Conservation (phyloP, 2,329 filamentous ascomycete species). For the Magnaporthiopsis rhizophila region DNA sequence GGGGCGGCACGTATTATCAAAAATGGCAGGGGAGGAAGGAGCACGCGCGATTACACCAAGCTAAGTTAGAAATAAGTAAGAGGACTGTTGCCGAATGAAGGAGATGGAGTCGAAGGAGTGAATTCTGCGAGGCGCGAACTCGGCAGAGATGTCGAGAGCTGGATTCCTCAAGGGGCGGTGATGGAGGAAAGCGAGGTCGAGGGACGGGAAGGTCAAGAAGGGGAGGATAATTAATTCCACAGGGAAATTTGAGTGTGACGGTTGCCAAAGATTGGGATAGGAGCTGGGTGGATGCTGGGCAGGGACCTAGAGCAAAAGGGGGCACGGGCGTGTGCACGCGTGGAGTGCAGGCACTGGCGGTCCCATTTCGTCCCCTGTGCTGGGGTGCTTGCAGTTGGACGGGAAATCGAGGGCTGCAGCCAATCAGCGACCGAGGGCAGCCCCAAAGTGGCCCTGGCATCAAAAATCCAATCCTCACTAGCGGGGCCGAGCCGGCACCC, state of each 20-base stretch:
- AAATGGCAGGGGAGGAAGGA: neutral
- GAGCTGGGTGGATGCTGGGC: neutral
- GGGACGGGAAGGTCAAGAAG: neutral
- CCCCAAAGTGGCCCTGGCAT: conserved; percentile 3
- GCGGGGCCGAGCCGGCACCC: conserved; percentile 6
- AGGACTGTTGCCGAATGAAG: neutral
- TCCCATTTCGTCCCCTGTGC: conserved; percentile 2
- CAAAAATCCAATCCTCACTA: conserved; percentile 1
- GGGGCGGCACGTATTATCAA: neutral
- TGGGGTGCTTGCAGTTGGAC: neutral
- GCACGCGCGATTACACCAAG: neutral
- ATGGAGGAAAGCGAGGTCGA: conserved; percentile 5
- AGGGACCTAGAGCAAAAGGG: conserved; percentile 8
- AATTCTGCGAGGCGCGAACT: conserved; percentile 1
- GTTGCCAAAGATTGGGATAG: conserved; percentile 10
- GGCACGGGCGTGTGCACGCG: conserved; percentile 8
- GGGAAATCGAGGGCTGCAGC: neutral
- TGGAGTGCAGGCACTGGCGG: conserved; percentile 9
- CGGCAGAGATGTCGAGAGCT: neutral
- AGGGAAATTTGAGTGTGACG: conserved; percentile 13
- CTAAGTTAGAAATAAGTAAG: neutral
- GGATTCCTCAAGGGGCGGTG: neutral
- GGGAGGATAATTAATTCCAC: conserved; percentile 5
- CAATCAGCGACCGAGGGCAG: neutral
- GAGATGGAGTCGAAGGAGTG: neutral